Percentiles rank a stretch among this genome's conserved stretches.
phyloP scores from a whole-genome alignment of 208 protist genomes.

The Tritrichomonas musculus region DNA sequence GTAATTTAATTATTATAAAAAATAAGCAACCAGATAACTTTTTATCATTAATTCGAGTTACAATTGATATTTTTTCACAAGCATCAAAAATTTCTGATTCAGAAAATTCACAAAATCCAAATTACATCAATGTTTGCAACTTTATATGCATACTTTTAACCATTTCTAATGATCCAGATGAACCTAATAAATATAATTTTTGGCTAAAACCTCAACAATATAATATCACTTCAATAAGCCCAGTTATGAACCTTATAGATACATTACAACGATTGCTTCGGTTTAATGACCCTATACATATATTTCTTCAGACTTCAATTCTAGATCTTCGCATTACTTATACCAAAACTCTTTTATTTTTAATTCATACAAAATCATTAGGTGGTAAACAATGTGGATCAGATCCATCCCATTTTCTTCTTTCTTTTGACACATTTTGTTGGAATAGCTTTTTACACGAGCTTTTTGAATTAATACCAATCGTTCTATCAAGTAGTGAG shows the following conservation, averaged over 20 bases:
- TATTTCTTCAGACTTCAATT: background rate
- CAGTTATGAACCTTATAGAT: background rate
- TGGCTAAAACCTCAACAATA: background rate
- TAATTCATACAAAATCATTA: background rate
- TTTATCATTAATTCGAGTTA: background rate
- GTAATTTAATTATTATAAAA: background rate
- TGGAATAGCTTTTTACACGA: background rate
- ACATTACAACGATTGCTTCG: background rate
- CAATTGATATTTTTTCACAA: background rate
- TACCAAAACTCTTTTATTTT: background rate
- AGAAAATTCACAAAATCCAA: background rate
- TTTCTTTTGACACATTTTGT: background rate
- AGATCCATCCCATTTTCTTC: background rate
- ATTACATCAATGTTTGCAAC: background rate
- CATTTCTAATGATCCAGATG: background rate
- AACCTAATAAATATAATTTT: no score
- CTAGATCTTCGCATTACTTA: background rate
- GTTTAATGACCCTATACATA: background rate
- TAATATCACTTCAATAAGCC: background rate
- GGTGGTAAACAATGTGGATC: background rate
- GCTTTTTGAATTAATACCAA: background rate
- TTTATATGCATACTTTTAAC: background rate
- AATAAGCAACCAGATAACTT: background rate
- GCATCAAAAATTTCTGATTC: background rate
- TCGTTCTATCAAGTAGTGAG: background rate